These are phyloP conservation scores for Punica granatum DNA, from an alignment of 345 rosid genomes.

Conservation along the genomic window DNA sequence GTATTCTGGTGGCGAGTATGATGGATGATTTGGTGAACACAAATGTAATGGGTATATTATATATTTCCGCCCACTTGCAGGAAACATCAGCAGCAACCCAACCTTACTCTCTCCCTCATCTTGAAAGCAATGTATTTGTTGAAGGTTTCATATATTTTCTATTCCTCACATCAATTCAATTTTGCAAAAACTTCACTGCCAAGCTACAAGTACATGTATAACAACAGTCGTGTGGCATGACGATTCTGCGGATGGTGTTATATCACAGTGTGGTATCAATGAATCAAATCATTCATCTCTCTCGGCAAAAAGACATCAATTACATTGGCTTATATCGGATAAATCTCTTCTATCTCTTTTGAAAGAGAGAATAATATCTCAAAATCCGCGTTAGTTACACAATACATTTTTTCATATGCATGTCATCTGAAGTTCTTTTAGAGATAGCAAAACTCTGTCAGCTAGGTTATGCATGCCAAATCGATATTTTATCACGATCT, in stretches of 20 bases:
- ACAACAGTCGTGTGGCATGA: not conserved
- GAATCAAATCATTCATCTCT: not conserved
- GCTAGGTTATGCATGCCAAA: too few species aligned
- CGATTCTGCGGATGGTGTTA: not conserved
- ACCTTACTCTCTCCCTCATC: not conserved
- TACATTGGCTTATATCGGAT: not conserved
- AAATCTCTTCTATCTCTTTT: too few species aligned
- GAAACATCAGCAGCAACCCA: not conserved
- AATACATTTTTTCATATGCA: too few species aligned
- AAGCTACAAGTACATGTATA: not conserved
- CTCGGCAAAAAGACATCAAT: not conserved
- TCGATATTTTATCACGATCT: too few species aligned
- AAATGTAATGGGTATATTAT: not conserved
- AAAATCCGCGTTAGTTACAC: too few species aligned
- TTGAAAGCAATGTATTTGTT: not conserved
- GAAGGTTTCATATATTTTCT: not conserved
- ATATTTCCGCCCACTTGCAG: not conserved
- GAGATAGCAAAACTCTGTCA: too few species aligned
- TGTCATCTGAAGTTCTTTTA: too few species aligned
- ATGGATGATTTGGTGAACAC: not conserved
- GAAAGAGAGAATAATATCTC: too few species aligned
- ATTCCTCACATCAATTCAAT: not conserved
- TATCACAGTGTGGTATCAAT: not conserved
- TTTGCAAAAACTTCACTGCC: not conserved
- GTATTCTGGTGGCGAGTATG: not conserved